Evolutionary conservation across 257 asterid species (phyloP).

Genomic region (Henckelia pumila): DNA sequence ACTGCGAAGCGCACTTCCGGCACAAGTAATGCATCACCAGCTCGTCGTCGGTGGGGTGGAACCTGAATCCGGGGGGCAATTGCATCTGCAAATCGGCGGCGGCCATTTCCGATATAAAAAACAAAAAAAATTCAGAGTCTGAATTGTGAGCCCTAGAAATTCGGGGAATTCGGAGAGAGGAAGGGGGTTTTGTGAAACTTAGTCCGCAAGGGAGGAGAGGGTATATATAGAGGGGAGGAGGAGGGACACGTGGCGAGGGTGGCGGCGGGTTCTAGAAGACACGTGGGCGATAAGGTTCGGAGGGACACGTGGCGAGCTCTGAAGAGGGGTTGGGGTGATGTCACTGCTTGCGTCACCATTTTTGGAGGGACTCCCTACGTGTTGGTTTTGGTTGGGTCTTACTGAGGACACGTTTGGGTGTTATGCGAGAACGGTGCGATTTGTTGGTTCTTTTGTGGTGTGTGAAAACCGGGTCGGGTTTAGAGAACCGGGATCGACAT

Average conservation of each 20-base stretch:
- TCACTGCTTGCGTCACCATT: conserved; percentile 51
- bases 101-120: background rate
- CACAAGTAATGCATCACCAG: conserved; percentile 46
- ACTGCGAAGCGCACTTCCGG: conserved; percentile 36
- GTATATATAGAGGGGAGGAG: background rate
- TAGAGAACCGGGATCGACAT: too few relatives aligned
- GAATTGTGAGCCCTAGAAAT: too few relatives aligned
- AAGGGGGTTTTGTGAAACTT: conserved; percentile 20
- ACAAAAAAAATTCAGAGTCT: too few relatives aligned
- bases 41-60: conserved; percentile 56
- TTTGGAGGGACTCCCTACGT: conserved; percentile 47
- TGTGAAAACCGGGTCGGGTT: too few relatives aligned
- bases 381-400: too few relatives aligned
- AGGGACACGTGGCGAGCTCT: conserved; percentile 44
- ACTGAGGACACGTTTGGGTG: too few relatives aligned
- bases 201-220: background rate
- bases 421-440: too few relatives aligned
- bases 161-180: background rate
- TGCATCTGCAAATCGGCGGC: conserved; percentile 34
- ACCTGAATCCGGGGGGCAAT: conserved; percentile 50
- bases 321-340: conserved; percentile 35
- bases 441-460: too few relatives aligned
- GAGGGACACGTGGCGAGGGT: conserved; percentile 16
- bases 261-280: conserved; percentile 1
- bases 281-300: conserved; percentile 4